phyloP scores from a whole-genome alignment of 1,284 basidiomycete genomes.

The Microbotryum silenes-acaulis region DNA sequence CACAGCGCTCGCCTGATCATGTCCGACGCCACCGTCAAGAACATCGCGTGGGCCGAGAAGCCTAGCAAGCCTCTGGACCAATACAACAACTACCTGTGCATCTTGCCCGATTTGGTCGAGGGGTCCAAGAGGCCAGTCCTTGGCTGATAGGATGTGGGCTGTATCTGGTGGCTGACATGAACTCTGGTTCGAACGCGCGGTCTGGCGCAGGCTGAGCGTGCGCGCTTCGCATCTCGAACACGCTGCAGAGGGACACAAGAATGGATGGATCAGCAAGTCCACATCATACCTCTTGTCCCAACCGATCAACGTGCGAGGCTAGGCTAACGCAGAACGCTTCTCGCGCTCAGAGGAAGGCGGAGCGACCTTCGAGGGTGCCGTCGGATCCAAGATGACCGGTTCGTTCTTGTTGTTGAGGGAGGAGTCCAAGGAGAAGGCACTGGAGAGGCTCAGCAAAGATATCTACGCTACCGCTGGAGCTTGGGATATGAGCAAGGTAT shows the following conservation, averaged over 20 bases:
- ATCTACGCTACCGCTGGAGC: slow-evolving; percentile 21
- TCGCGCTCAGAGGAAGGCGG: slow-evolving; percentile 18
- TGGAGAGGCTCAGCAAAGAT: slow-evolving; percentile 14
- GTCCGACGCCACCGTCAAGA: slow-evolving; percentile 1
- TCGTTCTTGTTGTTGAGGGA: slow-evolving; percentile 22
- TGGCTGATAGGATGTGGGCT: too few relatives aligned
- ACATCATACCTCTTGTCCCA: background rate
- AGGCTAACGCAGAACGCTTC: background rate
- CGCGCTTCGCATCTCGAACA: slow-evolving; percentile 22
- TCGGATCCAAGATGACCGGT: slow-evolving; percentile 21
- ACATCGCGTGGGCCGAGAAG: slow-evolving; percentile 12
- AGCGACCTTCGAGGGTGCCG: slow-evolving; percentile 24
- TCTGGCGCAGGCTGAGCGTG: slow-evolving; percentile 12
- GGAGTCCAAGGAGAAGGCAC: slow-evolving; percentile 16
- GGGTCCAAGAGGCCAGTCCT: slow-evolving; percentile 13
- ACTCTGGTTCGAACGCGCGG: too few relatives aligned
- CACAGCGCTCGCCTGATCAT: background rate
- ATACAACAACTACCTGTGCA: slow-evolving; percentile 15
- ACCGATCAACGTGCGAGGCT: too few relatives aligned
- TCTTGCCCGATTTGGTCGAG: slow-evolving; percentile 16
- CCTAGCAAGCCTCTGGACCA: slow-evolving; percentile 14
- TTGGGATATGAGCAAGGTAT: slow-evolving; percentile 23
- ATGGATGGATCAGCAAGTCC: slow-evolving; percentile 21
- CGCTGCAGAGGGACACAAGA: slow-evolving; percentile 9
- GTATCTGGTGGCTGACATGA: too few relatives aligned